Base-by-base conservation (phyloP, 2,329 filamentous ascomycete genomes). In the Pyrenophora tritici-repentis region DNA sequence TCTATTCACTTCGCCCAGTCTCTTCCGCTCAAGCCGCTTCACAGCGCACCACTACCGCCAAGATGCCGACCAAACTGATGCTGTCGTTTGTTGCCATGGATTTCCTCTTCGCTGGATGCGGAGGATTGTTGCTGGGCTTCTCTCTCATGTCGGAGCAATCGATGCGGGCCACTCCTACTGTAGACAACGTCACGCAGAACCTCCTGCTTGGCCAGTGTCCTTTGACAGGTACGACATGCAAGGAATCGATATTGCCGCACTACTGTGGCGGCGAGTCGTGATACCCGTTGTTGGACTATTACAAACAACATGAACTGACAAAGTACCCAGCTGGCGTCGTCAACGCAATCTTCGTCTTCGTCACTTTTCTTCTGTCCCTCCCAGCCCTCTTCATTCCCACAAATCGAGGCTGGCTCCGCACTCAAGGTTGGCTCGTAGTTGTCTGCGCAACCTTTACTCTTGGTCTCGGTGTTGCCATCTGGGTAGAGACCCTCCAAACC, bases 261-360 rank as follows among this genome's bases (percentile, higher is more conserved):
- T 40, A 62, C 59, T 56, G 60, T 63, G 62, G 61, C 63, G 44
- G 37, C 45, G 5, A 38, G 20, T 38, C 41, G 63, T 64, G 40
- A 47, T 49, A 65, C 57, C 31, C 47, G 24, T 32, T 29, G 38
- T 42, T 53, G 24, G 39, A 37, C 24, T 18, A 26, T 44, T 48
- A 32, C 26, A 54, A 36, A 32, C 18, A 41, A 47, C 37, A 50
- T 42, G 26, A 38, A 66, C 63, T 67, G 56, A 66, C 62, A 59
- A 32, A 39, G 14, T 40, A 37, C 50, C 43, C 47, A 83, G 88
- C 86, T 44, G 87, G 86, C 52, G 84, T 92, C 57, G 85, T 81
- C 67, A 92, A 92, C 72, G 83, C 86, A 55, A 79, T 86, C 64
- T 78, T 92, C 66, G 83, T 91, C 69, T 85, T 93, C 72, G 67